These are phyloP conservation scores for Raddia guianensis DNA, from an alignment of 176 grass and related monocot species.

Conservation along the genomic window DNA sequence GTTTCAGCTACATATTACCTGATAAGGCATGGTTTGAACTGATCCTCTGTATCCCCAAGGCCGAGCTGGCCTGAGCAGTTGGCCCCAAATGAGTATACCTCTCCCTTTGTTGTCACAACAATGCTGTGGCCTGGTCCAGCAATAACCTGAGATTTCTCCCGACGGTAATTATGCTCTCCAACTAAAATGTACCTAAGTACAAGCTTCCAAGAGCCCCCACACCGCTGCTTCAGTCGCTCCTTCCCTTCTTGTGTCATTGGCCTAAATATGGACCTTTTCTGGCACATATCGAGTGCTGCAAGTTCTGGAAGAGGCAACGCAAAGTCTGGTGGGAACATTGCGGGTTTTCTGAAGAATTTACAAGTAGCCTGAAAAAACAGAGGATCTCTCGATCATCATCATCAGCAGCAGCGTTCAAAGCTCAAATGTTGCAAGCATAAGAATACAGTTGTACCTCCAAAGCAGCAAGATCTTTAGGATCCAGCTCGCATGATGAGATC, in stretches of 20 bases:
- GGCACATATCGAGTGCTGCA: slow-evolving; percentile 61
- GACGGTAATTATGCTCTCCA: slow-evolving; percentile 62
- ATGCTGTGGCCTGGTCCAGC: slow-evolving; percentile 63
- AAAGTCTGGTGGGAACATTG: slow-evolving; percentile 49
- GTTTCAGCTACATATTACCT: slow-evolving; percentile 46
- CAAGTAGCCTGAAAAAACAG: slow-evolving; percentile 53
- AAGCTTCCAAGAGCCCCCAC: slow-evolving; percentile 74
- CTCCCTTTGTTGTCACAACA: slow-evolving; percentile 49
- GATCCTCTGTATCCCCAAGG: slow-evolving; percentile 53
- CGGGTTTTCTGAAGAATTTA: slow-evolving; percentile 58
- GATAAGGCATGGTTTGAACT: slow-evolving; percentile 58
- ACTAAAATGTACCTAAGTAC: slow-evolving; percentile 63
- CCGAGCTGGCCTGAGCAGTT: slow-evolving; percentile 67
- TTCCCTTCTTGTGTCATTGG: slow-evolving; percentile 44
- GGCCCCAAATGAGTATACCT: slow-evolving; percentile 61
- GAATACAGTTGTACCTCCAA: slow-evolving; percentile 43
- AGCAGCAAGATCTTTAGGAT: slow-evolving; percentile 60
- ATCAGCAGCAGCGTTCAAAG: slow-evolving; percentile 16
- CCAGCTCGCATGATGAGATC: slow-evolving; percentile 54
- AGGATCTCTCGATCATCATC: slow-evolving; percentile 18
- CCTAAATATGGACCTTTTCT: slow-evolving; percentile 49
- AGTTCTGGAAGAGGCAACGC: slow-evolving; percentile 51
- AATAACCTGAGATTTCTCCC: slow-evolving; percentile 57
- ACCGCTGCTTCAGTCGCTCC: slow-evolving; percentile 46
- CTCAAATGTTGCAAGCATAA: not conserved